phyloP scores from a whole-genome alignment of 257 asterid genomes.

The Hygrophila difformis region DNA sequence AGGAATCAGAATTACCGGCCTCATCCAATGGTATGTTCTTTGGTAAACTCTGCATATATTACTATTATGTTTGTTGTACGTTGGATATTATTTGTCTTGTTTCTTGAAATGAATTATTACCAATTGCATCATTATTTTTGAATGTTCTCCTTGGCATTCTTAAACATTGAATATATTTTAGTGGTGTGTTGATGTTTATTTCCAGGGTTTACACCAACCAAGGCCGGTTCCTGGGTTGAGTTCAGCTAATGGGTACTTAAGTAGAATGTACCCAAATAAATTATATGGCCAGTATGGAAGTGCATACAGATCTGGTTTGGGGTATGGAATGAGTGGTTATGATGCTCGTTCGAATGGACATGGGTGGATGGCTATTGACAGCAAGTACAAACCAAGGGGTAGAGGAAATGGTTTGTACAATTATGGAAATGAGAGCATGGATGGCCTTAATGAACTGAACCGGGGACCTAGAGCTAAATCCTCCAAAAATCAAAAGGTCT shows the following conservation, averaged over 20 bases:
- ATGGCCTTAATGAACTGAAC: constrained; percentile 61
- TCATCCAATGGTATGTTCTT: constrained; percentile 32
- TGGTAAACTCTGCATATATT: background rate
- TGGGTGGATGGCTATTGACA: constrained; percentile 48
- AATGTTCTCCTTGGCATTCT: no score
- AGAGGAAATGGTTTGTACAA: constrained; percentile 37
- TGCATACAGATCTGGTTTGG: constrained; percentile 42
- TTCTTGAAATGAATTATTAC: no score
- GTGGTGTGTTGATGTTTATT: background rate
- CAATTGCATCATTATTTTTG: no score
- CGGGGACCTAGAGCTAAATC: constrained; percentile 62
- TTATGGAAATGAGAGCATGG: constrained; percentile 39
- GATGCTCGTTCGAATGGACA: constrained; percentile 39
- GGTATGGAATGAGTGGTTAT: constrained; percentile 40
- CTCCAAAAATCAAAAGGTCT: constrained; percentile 37
- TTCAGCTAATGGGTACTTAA: constrained; percentile 38
- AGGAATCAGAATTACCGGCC: constrained; percentile 43
- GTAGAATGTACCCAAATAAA: constrained; percentile 43
- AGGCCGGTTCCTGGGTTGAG: constrained; percentile 35
- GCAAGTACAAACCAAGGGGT: constrained; percentile 53
- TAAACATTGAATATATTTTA: constrained; percentile 1
- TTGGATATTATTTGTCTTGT: no score
- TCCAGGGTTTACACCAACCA: constrained; percentile 39
- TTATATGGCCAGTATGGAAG: constrained; percentile 48
- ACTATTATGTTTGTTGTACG: no score